phyloP scores from a whole-genome alignment of 257 asterid species.

The Fraxinus pennsylvanica region DNA sequence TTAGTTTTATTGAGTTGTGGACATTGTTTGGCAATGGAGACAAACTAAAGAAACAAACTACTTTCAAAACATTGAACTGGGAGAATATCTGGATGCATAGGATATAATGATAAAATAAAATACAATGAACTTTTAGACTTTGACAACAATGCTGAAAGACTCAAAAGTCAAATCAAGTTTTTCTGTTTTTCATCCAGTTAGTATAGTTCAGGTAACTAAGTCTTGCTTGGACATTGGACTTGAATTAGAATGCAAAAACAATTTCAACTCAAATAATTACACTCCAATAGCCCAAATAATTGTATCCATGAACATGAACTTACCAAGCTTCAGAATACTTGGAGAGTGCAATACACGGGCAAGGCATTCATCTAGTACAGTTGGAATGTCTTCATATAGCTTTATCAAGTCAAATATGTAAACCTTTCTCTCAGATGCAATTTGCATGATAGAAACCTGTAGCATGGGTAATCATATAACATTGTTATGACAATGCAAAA shows the following conservation, averaged over 20 bases:
- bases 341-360: slow-evolving; percentile 71
- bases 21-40: slow-evolving; percentile 13
- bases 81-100: background rate
- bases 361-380: slow-evolving; percentile 73
- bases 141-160: slow-evolving; percentile 6
- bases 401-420: slow-evolving; percentile 87
- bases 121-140: too few species aligned
- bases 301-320: slow-evolving; percentile 27
- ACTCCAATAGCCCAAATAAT: slow-evolving; percentile 2
- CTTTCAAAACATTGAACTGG: background rate
- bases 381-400: slow-evolving; percentile 61
- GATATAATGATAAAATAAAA: background rate
- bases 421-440: slow-evolving; percentile 81
- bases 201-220: slow-evolving; percentile 6
- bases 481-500: background rate
- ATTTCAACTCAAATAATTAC: background rate
- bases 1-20: background rate
- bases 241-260: slow-evolving; percentile 5
- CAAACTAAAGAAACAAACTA: slow-evolving; percentile 9
- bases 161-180: background rate
- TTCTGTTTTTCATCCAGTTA: slow-evolving; percentile 5
- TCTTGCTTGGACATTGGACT: slow-evolving; percentile 12
- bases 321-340: slow-evolving; percentile 89
- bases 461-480: slow-evolving; percentile 21
- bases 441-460: slow-evolving; percentile 98